Conservation (phyloP, 2,329 filamentous ascomycete genomes). For the Phialophora macrospora region DNA sequence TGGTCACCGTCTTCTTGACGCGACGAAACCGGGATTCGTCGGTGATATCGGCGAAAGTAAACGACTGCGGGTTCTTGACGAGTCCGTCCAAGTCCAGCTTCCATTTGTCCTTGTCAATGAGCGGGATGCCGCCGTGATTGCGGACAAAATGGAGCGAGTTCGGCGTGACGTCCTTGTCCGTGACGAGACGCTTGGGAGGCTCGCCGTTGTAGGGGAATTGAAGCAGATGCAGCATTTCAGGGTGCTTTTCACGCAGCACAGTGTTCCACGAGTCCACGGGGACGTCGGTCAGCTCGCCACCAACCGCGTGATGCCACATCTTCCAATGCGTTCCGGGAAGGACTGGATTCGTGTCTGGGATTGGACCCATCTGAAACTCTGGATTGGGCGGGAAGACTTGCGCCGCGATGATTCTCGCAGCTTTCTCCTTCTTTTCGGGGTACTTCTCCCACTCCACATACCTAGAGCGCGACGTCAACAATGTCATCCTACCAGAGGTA, state of each 20-base stretch:
- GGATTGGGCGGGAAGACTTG: conserved; percentile 58
- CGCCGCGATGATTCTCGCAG: conserved; percentile 58
- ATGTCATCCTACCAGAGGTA: background rate
- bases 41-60: conserved; percentile 56
- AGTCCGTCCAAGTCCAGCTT: conserved; percentile 48
- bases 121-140: conserved; percentile 73
- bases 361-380: conserved; percentile 61
- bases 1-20: conserved; percentile 60
- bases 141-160: conserved; percentile 69
- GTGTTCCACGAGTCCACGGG: conserved; percentile 63
- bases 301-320: conserved; percentile 61
- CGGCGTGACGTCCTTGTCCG: conserved; percentile 54
- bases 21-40: conserved; percentile 57
- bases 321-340: conserved; percentile 63
- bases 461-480: conserved; percentile 39
- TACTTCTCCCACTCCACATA: conserved; percentile 74
- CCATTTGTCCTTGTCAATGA: conserved; percentile 63
- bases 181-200: conserved; percentile 59
- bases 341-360: conserved; percentile 63
- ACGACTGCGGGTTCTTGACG: conserved; percentile 55
- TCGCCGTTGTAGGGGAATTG: conserved; percentile 70
- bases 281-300: conserved; percentile 51
- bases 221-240: conserved; percentile 62
- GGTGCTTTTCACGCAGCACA: conserved; percentile 62
- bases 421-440: conserved; percentile 67